Conservation (phyloP, 345 rosid species). For the Citrus sp. region DNA sequence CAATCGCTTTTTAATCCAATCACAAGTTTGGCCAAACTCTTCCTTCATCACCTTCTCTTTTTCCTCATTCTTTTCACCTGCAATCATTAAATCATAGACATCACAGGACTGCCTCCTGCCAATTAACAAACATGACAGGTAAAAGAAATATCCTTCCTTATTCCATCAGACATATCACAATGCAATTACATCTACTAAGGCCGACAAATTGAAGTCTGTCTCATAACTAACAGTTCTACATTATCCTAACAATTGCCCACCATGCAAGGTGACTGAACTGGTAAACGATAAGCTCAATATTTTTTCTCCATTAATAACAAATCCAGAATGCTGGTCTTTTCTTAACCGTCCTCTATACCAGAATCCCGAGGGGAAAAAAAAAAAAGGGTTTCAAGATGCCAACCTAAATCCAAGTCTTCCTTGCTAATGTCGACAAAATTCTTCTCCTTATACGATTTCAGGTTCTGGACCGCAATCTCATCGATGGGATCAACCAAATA, state of each 20-base stretch:
- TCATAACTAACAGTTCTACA: background rate
- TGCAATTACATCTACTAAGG: background rate
- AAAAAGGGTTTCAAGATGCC: constrained; percentile 13
- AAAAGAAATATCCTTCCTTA: background rate
- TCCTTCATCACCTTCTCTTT: constrained; percentile 71
- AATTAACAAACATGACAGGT: background rate
- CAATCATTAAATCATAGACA: constrained; percentile 19
- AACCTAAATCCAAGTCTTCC: constrained; percentile 95
- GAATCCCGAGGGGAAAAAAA: background rate
- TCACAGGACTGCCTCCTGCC: background rate
- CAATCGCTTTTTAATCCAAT: constrained; percentile 89
- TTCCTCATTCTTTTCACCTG: constrained; percentile 92
- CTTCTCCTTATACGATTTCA: constrained; percentile 93
- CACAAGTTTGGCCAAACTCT: constrained; percentile 88
- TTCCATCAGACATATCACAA: background rate
- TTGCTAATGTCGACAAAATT: constrained; percentile 94
- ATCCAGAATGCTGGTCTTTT: background rate
- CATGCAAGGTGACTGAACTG: background rate
- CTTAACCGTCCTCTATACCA: background rate
- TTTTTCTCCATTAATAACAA: background rate
- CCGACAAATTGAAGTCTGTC: background rate
- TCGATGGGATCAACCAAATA: constrained; percentile 90
- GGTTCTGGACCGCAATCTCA: constrained; percentile 86
- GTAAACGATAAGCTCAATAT: background rate
- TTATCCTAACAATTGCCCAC: background rate